phyloP scores from a whole-genome alignment of 2,329 filamentous ascomycete genomes.

The Pestalotiopsis sp. region DNA sequence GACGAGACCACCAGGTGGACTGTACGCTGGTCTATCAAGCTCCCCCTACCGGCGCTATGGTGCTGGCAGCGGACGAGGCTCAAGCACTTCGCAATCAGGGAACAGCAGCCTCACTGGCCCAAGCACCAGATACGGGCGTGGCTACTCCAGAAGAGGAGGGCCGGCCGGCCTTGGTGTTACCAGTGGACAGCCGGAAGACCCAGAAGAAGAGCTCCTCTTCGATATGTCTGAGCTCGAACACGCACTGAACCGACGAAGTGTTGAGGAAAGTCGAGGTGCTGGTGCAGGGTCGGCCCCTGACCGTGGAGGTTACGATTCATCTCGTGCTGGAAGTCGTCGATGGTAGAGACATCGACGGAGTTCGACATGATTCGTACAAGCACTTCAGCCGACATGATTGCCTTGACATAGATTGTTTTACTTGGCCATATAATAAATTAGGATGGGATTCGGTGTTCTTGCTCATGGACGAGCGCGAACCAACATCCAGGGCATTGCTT shows the following conservation, averaged over 20 bases:
- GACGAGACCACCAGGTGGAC: constrained; percentile 47
- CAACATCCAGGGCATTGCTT: background rate
- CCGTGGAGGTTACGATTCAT: constrained; percentile 41
- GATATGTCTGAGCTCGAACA: constrained; percentile 73
- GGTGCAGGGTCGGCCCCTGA: constrained; percentile 40
- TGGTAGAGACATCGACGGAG: constrained; percentile 23
- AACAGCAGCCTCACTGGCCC: constrained; percentile 36
- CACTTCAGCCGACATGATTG: background rate
- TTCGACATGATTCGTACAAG: background rate
- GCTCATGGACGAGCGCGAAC: background rate
- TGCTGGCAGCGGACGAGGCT: constrained; percentile 34
- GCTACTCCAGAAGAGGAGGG: constrained; percentile 35
- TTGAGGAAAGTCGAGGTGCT: constrained; percentile 55
- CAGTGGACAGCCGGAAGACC: constrained; percentile 48
- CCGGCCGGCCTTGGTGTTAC: constrained; percentile 45
- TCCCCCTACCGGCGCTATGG: constrained; percentile 53
- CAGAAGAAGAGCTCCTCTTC: constrained; percentile 72
- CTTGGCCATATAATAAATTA: background rate
- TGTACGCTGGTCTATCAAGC: constrained; percentile 42
- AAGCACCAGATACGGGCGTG: constrained; percentile 34
- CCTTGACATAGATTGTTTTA: constrained; percentile 10
- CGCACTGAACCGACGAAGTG: constrained; percentile 55
- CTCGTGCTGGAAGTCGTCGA: constrained; percentile 25
- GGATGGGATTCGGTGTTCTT: background rate
- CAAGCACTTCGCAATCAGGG: constrained; percentile 34